Percentiles rank a stretch among this genome's conserved stretches.
These are phyloP conservation scores for Funneliformis geosporum DNA, from an alignment of 192 early-diverging fungal species.

Conservation along the genomic window DNA sequence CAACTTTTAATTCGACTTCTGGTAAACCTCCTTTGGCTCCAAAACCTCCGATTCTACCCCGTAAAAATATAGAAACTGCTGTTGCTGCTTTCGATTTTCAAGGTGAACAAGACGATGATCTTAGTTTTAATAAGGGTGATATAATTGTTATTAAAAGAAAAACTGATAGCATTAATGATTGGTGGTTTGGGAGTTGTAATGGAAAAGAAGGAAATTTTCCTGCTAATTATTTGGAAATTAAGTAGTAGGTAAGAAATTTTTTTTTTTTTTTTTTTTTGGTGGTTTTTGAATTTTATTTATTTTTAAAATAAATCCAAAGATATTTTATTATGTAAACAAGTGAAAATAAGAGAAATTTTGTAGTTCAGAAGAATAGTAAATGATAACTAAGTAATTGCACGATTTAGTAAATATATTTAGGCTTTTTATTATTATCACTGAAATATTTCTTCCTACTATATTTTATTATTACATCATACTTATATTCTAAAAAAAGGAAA, in stretches of 20 bases:
- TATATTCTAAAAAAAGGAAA: too few relatives aligned
- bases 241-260: background rate
- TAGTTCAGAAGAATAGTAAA: too few relatives aligned
- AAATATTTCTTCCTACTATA: too few relatives aligned
- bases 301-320: too few relatives aligned
- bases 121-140: conserved; percentile 86
- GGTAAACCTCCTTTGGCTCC: conserved; percentile 52
- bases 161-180: conserved; percentile 74
- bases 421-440: too few relatives aligned
- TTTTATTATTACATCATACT: too few relatives aligned
- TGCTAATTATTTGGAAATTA: background rate
- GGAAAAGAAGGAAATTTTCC: conserved; percentile 54
- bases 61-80: conserved; percentile 47
- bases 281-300: too few relatives aligned
- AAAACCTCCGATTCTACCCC: conserved; percentile 40
- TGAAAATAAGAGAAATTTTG: too few relatives aligned
- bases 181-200: conserved; percentile 79
- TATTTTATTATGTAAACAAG: too few relatives aligned
- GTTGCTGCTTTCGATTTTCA: conserved; percentile 85
- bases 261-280: too few relatives aligned
- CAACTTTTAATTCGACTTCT: background rate
- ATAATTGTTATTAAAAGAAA: conserved; percentile 75
- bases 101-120: conserved; percentile 77
- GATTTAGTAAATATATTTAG: too few relatives aligned
- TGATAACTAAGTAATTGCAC: too few relatives aligned